phyloP scores from a whole-genome alignment of 176 grass and related monocot species.

The Bonia amplexicaulis region DNA sequence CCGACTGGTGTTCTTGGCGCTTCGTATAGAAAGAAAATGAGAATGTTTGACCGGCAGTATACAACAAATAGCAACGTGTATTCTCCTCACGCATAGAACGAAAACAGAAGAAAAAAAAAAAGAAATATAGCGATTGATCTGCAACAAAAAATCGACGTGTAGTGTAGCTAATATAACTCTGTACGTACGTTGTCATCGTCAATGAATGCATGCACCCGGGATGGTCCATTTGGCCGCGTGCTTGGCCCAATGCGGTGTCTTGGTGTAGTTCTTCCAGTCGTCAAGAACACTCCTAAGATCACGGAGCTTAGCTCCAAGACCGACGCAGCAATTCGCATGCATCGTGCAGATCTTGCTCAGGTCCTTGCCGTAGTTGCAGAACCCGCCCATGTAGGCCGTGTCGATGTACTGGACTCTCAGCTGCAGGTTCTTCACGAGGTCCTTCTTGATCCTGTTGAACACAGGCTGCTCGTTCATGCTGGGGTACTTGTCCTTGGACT shows the following conservation, averaged over 20 bases:
- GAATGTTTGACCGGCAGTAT: too few relatives aligned
- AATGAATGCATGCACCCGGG: constrained; percentile 55
- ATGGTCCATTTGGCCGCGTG: constrained; percentile 49
- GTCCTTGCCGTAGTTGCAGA: constrained; percentile 61
- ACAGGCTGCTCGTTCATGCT: constrained; percentile 58
- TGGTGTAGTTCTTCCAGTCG: constrained; percentile 63
- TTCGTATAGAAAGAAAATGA: too few relatives aligned
- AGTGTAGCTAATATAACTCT: neutral
- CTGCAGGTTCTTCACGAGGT: constrained; percentile 15
- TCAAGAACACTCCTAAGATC: constrained; percentile 44
- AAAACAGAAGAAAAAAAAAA: too few relatives aligned
- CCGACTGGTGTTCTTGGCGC: too few relatives aligned
- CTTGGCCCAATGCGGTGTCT: constrained; percentile 32
- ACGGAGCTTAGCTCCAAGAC: constrained; percentile 39
- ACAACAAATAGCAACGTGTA: neutral
- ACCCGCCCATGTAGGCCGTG: constrained; percentile 45
- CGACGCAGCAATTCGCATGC: constrained; percentile 86
- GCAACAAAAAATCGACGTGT: neutral
- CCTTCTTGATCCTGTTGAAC: constrained; percentile 74
- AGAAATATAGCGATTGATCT: too few relatives aligned
- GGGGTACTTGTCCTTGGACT: constrained; percentile 12
- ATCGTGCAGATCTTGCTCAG: constrained; percentile 68
- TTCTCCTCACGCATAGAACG: too few relatives aligned
- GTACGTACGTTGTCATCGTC: neutral
- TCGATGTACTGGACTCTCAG: constrained; percentile 47